phyloP scores from a whole-genome alignment of 768 basidiomycete genomes.

The Leccinum variicolor region DNA sequence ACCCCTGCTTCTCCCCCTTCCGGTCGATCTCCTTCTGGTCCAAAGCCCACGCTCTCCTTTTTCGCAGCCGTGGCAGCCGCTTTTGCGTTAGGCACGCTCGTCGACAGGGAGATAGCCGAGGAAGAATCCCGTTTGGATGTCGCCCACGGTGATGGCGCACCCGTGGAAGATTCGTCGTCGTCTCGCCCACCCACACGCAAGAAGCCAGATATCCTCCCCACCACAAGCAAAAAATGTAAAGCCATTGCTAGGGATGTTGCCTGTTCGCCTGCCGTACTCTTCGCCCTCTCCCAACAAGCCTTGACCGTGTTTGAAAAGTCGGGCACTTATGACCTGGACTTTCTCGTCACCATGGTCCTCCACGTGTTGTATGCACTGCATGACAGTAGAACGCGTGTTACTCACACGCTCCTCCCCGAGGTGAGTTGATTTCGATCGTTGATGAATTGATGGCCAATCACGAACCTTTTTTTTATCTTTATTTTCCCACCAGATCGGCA shows the following conservation, averaged over 20 bases:
- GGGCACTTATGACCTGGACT: slow-evolving; percentile 50
- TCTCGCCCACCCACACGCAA: slow-evolving; percentile 20
- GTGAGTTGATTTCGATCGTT: slow-evolving; percentile 27
- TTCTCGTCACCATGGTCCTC: slow-evolving; percentile 55
- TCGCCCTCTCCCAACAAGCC: slow-evolving; percentile 48
- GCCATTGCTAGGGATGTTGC: slow-evolving; percentile 27
- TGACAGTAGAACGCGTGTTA: slow-evolving; percentile 44
- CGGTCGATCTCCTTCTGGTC: slow-evolving; percentile 5
- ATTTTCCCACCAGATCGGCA: slow-evolving; percentile 47
- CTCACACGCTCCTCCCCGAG: slow-evolving; percentile 30
- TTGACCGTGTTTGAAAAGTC: slow-evolving; percentile 42
- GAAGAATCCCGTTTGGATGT: slow-evolving; percentile 26
- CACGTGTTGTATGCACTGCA: slow-evolving; percentile 54
- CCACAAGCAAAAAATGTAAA: slow-evolving; percentile 25
- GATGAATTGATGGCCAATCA: slow-evolving; percentile 21
- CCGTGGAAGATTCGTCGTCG: slow-evolving; percentile 22
- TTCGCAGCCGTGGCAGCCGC: slow-evolving; percentile 58
- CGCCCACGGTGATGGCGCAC: slow-evolving; percentile 16
- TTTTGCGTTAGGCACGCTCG: slow-evolving; percentile 56
- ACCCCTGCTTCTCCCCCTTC: slow-evolving; percentile 9
- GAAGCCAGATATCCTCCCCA: slow-evolving; percentile 17
- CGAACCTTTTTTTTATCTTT: not conserved
- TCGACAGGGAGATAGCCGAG: slow-evolving; percentile 29
- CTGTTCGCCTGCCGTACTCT: slow-evolving; percentile 37
- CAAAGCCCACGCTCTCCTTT: slow-evolving; percentile 36